Evolutionary conservation across 768 basidiomycete genomes (phyloP), one percentile per base, ranked within the genome.

Genomic region (Rickenella mellea): DNA sequence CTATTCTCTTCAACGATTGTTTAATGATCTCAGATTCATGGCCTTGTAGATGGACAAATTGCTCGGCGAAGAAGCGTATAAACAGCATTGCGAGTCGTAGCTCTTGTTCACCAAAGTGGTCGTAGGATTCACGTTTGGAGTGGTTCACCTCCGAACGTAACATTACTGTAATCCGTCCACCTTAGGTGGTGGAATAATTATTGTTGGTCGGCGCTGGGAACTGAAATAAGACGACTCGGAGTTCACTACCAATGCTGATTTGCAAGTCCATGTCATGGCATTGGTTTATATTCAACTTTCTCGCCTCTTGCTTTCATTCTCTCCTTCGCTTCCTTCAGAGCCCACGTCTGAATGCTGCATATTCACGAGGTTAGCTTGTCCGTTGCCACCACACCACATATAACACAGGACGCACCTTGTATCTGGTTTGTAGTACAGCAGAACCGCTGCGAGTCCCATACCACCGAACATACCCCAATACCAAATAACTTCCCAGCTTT

Each of bases 301-400:
- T 93, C 92, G 39, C 87, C 90, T n/a, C 90, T 77, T 10, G 83
- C 89, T 54, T 91, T 88, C 86, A 96, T 88, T 48, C 91, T 71
- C 43, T 69, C 70, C 62, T 91, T 89, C 8, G 91, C 91, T 61
- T 96, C 91, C 49, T 80, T 72, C 57, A 92, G 63, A 25, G 92
- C 92, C 91, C 92, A 96, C 1, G 82, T 78, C 64, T 90, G 84
- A 64, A 96, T 85, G 58, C 91, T 96, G 53, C 27, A 45, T 14
- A 33, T 6, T 33, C 15, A 29, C 35, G 17, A 30, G 32, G 1
- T 27, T 15, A 44, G 8, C 8, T n/a, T 9, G 29, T 14, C 10
- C 31, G 27, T 38, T 36, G 26, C 26, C 4, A 48, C 43, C 19
- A 15, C 2, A n/a, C 2, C 28, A 27, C 27, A 32, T 33, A 40